Percentiles rank a stretch among this genome's conserved stretches.
These are phyloP conservation scores for Boletellus ananiceps DNA, from an alignment of 768 basidiomycete genomes.

Conservation along the genomic window DNA sequence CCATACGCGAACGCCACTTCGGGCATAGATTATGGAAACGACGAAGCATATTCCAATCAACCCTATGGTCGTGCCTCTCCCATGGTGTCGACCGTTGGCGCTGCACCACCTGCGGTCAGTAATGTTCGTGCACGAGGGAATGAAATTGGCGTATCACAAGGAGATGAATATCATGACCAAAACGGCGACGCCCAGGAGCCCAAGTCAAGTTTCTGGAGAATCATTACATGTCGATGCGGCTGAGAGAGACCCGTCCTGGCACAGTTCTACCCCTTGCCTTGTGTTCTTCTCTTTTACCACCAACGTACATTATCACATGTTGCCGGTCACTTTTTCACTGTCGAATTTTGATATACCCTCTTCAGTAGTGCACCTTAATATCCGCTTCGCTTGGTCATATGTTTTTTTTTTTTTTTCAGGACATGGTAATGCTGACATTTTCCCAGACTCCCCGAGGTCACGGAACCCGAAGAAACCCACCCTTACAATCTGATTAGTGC, in stretches of 20 bases:
- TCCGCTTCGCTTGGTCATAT: slow-evolving; percentile 33
- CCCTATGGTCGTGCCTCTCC: slow-evolving; percentile 77
- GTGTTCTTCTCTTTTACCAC: slow-evolving; percentile 21
- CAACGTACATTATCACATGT: slow-evolving; percentile 26
- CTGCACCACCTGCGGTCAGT: slow-evolving; percentile 68
- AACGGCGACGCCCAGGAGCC: slow-evolving; percentile 50
- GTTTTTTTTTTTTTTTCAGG: slow-evolving; percentile 13
- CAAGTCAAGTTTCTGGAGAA: slow-evolving; percentile 55
- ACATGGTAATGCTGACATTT: slow-evolving; percentile 27
- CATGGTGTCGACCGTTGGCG: slow-evolving; percentile 69
- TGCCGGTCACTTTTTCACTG: slow-evolving; percentile 34
- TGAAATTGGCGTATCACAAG: slow-evolving; percentile 61
- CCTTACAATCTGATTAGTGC: slow-evolving; percentile 30
- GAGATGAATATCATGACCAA: slow-evolving; percentile 54
- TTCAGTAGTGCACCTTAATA: slow-evolving; percentile 34
- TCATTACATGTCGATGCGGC: slow-evolving; percentile 78
- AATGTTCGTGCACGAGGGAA: slow-evolving; percentile 67
- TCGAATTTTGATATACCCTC: slow-evolving; percentile 36
- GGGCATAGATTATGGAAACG: slow-evolving; percentile 59
- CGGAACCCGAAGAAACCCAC: slow-evolving; percentile 17
- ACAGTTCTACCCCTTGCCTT: slow-evolving; percentile 17
- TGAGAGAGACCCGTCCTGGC: slow-evolving; percentile 29
- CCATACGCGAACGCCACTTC: slow-evolving; percentile 63
- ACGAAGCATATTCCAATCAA: slow-evolving; percentile 57
- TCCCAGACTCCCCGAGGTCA: slow-evolving; percentile 22